A percentile compares a stretch with the other conserved stretches of the same genome.
Conservation (phyloP, 106 monocot genomes). For the Apostasia shenzhenica region DNA sequence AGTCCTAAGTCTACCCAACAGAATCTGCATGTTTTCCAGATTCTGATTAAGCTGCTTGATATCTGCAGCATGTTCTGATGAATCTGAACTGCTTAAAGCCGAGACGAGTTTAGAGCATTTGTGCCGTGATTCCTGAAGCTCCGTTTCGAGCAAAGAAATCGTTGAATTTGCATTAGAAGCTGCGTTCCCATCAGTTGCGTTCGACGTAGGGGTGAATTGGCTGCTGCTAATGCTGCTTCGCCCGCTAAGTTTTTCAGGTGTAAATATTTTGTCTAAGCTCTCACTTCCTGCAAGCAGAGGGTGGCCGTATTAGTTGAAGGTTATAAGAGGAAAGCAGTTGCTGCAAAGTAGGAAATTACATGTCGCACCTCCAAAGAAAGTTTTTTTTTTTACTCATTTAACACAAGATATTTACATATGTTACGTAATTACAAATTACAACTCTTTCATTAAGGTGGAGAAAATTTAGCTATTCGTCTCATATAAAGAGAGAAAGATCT, state of each 20-base stretch:
- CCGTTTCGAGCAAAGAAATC: constrained; percentile 49
- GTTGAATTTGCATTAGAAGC: constrained; percentile 29
- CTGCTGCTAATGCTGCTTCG: constrained; percentile 51
- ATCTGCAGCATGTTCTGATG: constrained; percentile 29
- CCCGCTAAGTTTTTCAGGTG: constrained; percentile 65
- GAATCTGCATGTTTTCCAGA: constrained; percentile 70
- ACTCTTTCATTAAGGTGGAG: too few species aligned
- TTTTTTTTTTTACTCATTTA: too few species aligned
- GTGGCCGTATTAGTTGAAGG: too few species aligned
- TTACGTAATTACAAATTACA: too few species aligned
- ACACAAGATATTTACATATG: too few species aligned
- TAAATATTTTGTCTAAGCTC: constrained; percentile 65
- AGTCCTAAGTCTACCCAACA: constrained; percentile 57
- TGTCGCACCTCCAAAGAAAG: too few species aligned
- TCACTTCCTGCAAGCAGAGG: constrained; percentile 52
- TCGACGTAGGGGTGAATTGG: constrained; percentile 40
- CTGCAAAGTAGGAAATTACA: too few species aligned
- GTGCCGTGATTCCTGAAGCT: constrained; percentile 56
- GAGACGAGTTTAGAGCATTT: constrained; percentile 60
- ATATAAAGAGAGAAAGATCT: too few species aligned
- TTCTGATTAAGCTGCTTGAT: constrained; percentile 62
- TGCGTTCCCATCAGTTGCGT: constrained; percentile 19
- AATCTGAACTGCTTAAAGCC: constrained; percentile 32
- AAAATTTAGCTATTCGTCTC: too few species aligned
- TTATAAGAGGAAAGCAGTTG: too few species aligned